Evolutionary conservation across 768 basidiomycete species (phyloP), one percentile per base, ranked within the genome.

Genomic region (Naganishia antarctica): DNA sequence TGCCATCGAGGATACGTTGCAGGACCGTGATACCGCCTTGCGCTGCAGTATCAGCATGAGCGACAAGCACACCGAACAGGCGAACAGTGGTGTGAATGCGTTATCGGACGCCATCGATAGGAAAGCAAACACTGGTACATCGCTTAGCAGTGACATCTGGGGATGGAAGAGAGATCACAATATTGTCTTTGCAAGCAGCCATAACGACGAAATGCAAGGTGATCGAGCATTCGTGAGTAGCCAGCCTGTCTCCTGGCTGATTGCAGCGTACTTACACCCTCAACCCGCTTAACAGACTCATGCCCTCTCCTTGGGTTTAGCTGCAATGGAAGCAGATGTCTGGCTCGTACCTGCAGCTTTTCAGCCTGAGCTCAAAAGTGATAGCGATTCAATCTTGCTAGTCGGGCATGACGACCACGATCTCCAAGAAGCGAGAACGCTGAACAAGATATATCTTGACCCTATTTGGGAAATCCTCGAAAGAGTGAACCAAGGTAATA

Each of bases 141-240:
- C 53, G 13, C 53, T 57, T 13, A 57, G 53, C 31, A 57, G 18
- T 16, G 53, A 57, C 26, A 41, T 57, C 23, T 57, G 53, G 53
- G 50, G 50, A 15, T 32, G 51, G 62, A 45, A 53, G 28, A 26
- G 40, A 25, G 13, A 53, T n/a, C 43, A 46, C 26, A 50, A 50
- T 8, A 46, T 63, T 13, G 62, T 66, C 8, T 60, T 45, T 44
- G 69, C 66, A 7, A 63, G 51, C n/a, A 73, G 71, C 48, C 71
- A 73, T 61, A 73, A 73, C 58, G 71, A 73, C 49, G 71, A 73
- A 53, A 69, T 70, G 70, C 71, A 73, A n/a, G 68, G 69, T 13
- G n/a, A 28, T 3, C 25, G 67, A 32, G 64, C 70, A n/a, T 59
- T 70, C 11, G 71, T 73, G 29, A 61, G 71, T 66, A 2, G 1